Evolutionary conservation across 768 basidiomycete genomes (phyloP).

Genomic region (Asterophora parasitica): DNA sequence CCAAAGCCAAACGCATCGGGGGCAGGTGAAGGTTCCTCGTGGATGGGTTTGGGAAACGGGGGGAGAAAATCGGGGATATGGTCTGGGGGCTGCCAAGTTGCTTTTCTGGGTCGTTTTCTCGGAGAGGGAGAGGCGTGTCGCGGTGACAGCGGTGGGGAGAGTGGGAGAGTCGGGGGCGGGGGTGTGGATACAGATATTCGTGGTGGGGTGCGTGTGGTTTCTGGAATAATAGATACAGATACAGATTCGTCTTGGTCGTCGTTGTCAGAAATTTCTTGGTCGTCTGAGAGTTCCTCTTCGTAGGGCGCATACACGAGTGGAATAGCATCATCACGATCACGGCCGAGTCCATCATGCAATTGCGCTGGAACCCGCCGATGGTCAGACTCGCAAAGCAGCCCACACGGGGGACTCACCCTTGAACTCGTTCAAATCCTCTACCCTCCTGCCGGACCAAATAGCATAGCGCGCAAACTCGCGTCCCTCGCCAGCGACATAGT

Average conservation of each 20-base stretch:
- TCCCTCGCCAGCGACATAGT: slow-evolving; percentile 64
- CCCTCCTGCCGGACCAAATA: slow-evolving; percentile 53
- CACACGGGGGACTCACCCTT: slow-evolving; percentile 48
- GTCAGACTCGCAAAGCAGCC: slow-evolving; percentile 17
- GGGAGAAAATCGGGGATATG: slow-evolving; percentile 66
- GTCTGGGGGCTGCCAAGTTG: slow-evolving; percentile 56
- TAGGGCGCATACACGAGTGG: slow-evolving; percentile 43
- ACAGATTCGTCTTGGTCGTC: slow-evolving; percentile 2
- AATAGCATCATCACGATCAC: slow-evolving; percentile 51
- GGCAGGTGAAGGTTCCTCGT: slow-evolving; percentile 10
- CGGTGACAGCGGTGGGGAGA: slow-evolving; percentile 40
- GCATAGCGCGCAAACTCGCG: slow-evolving; percentile 67
- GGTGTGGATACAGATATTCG: slow-evolving; percentile 27
- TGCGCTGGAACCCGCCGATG: slow-evolving; percentile 37
- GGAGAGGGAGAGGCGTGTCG: slow-evolving; percentile 47
- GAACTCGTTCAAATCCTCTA: slow-evolving; percentile 72
- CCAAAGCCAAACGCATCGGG: slow-evolving; percentile 7
- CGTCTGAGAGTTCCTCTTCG: slow-evolving; percentile 25
- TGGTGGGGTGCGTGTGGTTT: slow-evolving; percentile 25
- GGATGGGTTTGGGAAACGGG: slow-evolving; percentile 50
- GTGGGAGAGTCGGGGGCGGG: slow-evolving; percentile 19
- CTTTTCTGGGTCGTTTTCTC: slow-evolving; percentile 52
- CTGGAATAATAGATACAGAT: background rate
- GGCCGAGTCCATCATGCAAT: slow-evolving; percentile 52
- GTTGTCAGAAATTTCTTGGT: slow-evolving; percentile 20